These are phyloP conservation scores for Botryobasidium botryosum DNA, from an alignment of 768 basidiomycete genomes.

Conservation along the genomic window DNA sequence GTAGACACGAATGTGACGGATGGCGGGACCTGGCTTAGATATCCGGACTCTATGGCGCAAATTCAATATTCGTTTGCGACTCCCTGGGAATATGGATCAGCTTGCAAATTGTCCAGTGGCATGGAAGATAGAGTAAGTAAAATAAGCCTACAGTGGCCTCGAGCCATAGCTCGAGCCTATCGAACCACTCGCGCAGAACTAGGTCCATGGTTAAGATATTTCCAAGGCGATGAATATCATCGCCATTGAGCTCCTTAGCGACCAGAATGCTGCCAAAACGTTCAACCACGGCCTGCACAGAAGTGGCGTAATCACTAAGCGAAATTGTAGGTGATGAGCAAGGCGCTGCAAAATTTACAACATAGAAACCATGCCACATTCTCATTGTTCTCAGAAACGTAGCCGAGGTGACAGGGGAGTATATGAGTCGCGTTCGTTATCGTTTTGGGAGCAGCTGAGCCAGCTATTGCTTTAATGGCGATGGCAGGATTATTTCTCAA, in stretches of 20 bases:
- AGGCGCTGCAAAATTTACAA: too few species aligned
- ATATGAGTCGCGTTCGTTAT: too few species aligned
- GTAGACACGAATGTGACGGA: conserved; percentile 19
- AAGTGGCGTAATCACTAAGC: conserved; percentile 12
- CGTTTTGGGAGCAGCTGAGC: too few species aligned
- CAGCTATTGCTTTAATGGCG: too few species aligned
- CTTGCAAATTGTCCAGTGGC: too few species aligned
- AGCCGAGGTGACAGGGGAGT: too few species aligned
- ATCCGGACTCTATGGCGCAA: neutral
- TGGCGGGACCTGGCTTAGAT: neutral
- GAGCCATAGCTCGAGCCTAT: conserved; percentile 5
- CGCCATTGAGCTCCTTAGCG: conserved; percentile 16
- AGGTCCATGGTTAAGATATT: conserved; percentile 11
- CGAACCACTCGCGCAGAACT: neutral
- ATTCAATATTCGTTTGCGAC: neutral
- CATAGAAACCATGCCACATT: too few species aligned
- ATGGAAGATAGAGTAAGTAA: too few species aligned
- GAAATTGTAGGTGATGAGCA: too few species aligned
- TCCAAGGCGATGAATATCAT: conserved; percentile 16
- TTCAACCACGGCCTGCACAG: conserved; percentile 14
- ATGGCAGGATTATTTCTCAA: too few species aligned
- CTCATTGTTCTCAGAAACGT: too few species aligned
- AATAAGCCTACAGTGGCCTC: conserved; percentile 5
- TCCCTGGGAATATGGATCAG: neutral
- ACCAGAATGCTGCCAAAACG: conserved; percentile 9